Evolutionary conservation across 2,329 filamentous ascomycete genomes (phyloP), one percentile per base, ranked within the genome.

Genomic region (Ceratocystiopsis sp.): DNA sequence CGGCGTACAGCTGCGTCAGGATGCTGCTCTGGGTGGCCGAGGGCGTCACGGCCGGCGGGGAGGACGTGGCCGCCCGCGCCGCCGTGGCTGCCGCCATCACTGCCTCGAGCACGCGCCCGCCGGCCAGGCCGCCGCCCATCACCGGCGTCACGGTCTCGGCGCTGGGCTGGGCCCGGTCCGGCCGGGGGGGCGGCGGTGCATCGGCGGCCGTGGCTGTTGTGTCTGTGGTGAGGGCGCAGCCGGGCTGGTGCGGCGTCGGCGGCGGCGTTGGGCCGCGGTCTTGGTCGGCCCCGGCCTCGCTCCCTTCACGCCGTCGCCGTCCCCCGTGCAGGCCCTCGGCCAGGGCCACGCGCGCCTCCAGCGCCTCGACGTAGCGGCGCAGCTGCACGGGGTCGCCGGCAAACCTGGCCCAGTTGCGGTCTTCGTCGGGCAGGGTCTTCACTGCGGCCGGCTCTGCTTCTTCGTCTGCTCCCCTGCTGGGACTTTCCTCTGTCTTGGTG

Each of bases 391-490:
- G 45, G 29, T 55, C 49, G 13, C 46, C 38, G n/a, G 42, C 44
- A 14, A 55, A 54, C 34, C 49, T 48, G 35, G 49, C 39, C 52
- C 52, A 55, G 36, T 51, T 45, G 44, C 50, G 44, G 46, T 51
- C 45, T 13, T 46, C 48, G 19, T 45, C 36, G 37, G 18, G 15
- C n/a, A n/a, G n/a, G n/a, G n/a, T n/a, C n/a, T n/a, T n/a, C 37
- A 36, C 21, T 10, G 44, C 47, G 8, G 56, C 60, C 3, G 21
- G 21, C 21, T 21, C 4, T 21, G 21, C 21, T 21, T n/a, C n/a
- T n/a, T n/a, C n/a, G n/a, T n/a, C n/a, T n/a, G n/a, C n/a, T 21
- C 8, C 21, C 21, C 21, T 4, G 21, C 21, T 21, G 4, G 4
- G 8, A 21, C 21, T 21, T 21, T 21, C 21, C 21, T 21, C 8